These are phyloP conservation scores for Diutina neorugosa DNA, from an alignment of 1,139 yeast genomes.

Conservation along the genomic window DNA sequence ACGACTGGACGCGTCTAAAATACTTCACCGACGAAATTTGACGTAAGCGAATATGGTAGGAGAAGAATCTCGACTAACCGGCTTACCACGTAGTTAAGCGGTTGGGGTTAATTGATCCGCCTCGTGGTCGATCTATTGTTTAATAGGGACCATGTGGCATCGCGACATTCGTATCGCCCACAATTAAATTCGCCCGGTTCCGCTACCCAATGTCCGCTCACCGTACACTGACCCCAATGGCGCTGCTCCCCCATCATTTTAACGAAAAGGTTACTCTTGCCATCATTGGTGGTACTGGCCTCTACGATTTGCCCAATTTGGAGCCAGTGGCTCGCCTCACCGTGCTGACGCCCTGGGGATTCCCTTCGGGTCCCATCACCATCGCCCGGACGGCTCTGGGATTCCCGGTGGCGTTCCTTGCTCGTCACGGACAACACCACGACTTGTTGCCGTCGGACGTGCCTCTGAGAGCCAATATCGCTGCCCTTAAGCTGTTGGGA, in stretches of 20 bases:
- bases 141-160: not conserved
- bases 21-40: too few species aligned
- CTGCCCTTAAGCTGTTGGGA: slow-evolving; percentile 81
- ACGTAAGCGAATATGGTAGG: too few species aligned
- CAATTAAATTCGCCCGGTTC: not conserved
- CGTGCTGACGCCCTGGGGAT: slow-evolving; percentile 92
- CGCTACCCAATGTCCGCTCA: slow-evolving; percentile 21
- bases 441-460: slow-evolving; percentile 85
- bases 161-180: not conserved
- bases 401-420: slow-evolving; percentile 83
- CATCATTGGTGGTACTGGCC: slow-evolving; percentile 96
- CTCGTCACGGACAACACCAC: slow-evolving; percentile 90
- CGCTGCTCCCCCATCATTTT: slow-evolving; percentile 27
- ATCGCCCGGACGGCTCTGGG: slow-evolving; percentile 66
- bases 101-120: not conserved
- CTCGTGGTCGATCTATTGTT: not conserved
- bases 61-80: too few species aligned
- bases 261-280: slow-evolving; percentile 54
- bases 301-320: slow-evolving; percentile 72
- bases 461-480: slow-evolving; percentile 88
- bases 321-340: slow-evolving; percentile 77
- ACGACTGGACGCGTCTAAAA: too few species aligned
- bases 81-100: too few species aligned
- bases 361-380: slow-evolving; percentile 88
- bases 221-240: slow-evolving; percentile 18